A percentile compares a stretch with the other conserved stretches of the same genome.
Conservation (phyloP, 129 eudicot genomes). For the Oenanthe sinensis region DNA sequence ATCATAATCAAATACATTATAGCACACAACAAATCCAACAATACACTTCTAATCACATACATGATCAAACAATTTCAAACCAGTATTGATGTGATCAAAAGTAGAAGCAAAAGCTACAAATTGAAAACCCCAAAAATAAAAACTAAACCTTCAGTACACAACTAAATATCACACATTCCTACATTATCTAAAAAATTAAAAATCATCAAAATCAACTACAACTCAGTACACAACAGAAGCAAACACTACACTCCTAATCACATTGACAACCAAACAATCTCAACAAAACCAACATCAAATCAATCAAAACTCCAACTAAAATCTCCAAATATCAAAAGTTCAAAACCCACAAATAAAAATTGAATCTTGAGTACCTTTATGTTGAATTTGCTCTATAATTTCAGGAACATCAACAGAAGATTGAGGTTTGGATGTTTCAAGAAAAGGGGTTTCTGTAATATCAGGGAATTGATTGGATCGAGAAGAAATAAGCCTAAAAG, state of each 20-base stretch:
- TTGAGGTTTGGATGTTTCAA: constrained; percentile 5
- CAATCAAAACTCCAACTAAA: not conserved
- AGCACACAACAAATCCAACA: not conserved
- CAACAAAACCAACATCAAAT: not conserved
- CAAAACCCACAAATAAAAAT: not conserved
- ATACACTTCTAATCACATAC: constrained; percentile 9
- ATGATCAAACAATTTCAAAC: not conserved
- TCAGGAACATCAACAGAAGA: constrained; percentile 19
- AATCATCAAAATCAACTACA: not conserved
- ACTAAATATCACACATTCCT: constrained; percentile 14
- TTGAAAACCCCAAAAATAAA: not conserved
- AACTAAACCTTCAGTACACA: not conserved
- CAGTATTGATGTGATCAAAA: not conserved
- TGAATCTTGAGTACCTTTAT: constrained; percentile 25
- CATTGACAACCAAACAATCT: constrained; percentile 3
- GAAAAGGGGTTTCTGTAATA: constrained; percentile 32
- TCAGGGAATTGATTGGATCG: constrained; percentile 39
- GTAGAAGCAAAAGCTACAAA: not conserved
- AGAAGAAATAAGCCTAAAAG: constrained; percentile 40
- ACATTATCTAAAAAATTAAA: constrained; percentile 8
- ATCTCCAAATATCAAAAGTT: not conserved
- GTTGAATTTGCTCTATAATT: constrained; percentile 18
- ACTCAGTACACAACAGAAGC: not conserved
- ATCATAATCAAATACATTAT: not conserved
- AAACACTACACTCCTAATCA: constrained; percentile 1